Evolutionary conservation across 2,329 filamentous ascomycete genomes (phyloP), one percentile per base, ranked within the genome.

Genomic region (Trichoderma simmonsii): DNA sequence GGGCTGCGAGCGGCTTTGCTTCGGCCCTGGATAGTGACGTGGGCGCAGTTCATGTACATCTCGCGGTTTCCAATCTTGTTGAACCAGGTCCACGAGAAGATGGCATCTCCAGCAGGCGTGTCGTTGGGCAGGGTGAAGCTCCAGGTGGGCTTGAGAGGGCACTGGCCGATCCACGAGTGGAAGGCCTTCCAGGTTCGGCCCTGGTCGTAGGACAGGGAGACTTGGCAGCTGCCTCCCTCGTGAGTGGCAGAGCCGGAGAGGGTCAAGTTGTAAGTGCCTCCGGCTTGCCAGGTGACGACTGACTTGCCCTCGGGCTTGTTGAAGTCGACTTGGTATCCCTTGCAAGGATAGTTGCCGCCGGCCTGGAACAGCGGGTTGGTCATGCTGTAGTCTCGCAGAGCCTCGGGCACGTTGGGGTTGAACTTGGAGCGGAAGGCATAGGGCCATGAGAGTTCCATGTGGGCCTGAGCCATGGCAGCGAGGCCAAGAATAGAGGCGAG

Each of bases 11-110:
- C 74, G 61, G 71, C 74, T 63, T n/a, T 7, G 6, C 78, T 77
- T 57, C 80, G 80, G 36, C 81, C 80, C 70, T 79, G 81, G 78
- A 94, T 90, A 73, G 87, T 88, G 75, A 94, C 87, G 61, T 88
- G 85, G 7, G 92, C 92, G 78, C 93, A 95, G 82, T 93, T 93
- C 91, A 93, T 93, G 86, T 95, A 95, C 87, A 92, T 92, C 80
- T 95, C 92, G 56, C 92, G 87, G 82, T 94, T 94, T 24, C 92
- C 92, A 60, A 92, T 82, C 75, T 89, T 84, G 84, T 93, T 93
- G 82, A 92, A 91, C 91, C 91, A 93, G 28, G 89, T 90, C 93
- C 93, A 95, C 32, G 90, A 88, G 67, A 95, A 87, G 59, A 95
- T 80, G 71, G 89, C 91, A 39, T 90, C 87, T 81, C 81, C 83